Conservation (phyloP, 164 flowering plant genomes). For the Echeveria elegans region DNA sequence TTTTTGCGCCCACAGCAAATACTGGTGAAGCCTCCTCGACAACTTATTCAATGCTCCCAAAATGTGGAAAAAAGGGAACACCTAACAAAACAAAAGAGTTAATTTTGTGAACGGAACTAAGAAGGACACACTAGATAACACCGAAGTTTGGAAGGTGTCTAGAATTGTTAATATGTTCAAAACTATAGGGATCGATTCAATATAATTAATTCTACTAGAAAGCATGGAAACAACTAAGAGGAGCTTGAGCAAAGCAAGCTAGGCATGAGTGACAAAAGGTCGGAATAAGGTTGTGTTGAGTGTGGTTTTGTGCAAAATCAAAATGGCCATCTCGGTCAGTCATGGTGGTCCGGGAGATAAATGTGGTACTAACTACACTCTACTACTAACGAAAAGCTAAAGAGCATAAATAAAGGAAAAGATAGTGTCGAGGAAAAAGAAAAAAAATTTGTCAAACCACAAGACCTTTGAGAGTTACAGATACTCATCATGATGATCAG, state of each 20-base stretch:
- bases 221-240: neutral
- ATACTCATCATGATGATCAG: conserved; percentile 21
- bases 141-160: neutral
- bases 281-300: conserved; percentile 25
- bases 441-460: conserved; percentile 37
- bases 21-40: too few relatives aligned
- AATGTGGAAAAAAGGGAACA: too few relatives aligned
- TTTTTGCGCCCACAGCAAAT: too few relatives aligned
- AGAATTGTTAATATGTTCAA: too few relatives aligned
- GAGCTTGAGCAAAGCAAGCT: neutral
- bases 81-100: too few relatives aligned
- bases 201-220: neutral
- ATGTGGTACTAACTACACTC: conserved; percentile 18
- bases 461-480: conserved; percentile 24
- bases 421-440: neutral
- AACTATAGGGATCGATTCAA: neutral
- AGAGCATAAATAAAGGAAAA: conserved; percentile 14
- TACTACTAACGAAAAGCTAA: conserved; percentile 11
- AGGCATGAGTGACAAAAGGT: conserved; percentile 25
- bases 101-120: neutral
- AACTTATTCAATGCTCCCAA: too few relatives aligned
- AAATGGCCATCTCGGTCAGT: conserved; percentile 12
- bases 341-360: conserved; percentile 42
- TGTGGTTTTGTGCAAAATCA: conserved; percentile 17
- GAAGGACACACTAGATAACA: neutral